A percentile compares a stretch with the other conserved stretches of the same genome.
Conservation (phyloP, 108 stramenopile genomes). For the Poteriospumella lacustris region DNA sequence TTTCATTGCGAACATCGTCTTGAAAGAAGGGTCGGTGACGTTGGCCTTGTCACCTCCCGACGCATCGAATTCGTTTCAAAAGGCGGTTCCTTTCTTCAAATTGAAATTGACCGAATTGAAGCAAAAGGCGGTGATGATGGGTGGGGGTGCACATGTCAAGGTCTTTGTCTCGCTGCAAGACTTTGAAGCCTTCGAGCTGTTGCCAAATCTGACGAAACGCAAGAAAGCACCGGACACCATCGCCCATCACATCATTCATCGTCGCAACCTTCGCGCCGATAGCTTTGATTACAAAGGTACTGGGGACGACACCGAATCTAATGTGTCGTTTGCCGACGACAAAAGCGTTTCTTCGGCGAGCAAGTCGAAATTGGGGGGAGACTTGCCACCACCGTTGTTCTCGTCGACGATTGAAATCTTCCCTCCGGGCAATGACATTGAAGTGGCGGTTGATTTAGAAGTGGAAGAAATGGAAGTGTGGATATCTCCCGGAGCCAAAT, state of each 20-base stretch:
- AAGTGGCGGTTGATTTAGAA: neutral
- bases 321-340: neutral
- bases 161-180: neutral
- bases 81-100: conserved; percentile 1
- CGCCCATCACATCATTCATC: neutral
- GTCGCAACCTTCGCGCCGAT: neutral
- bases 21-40: neutral
- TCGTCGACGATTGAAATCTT: neutral
- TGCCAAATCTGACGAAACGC: neutral
- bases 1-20: neutral
- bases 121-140: neutral
- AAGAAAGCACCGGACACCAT: neutral
- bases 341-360: neutral
- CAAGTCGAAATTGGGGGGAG: neutral
- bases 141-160: neutral
- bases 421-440: neutral
- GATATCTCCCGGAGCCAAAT: neutral
- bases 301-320: neutral
- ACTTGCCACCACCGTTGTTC: neutral
- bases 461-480: neutral
- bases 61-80: neutral
- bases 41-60: neutral
- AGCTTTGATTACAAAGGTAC: too few species aligned
- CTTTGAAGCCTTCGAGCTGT: neutral
- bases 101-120: neutral